Evolutionary conservation across 371 early-diverging fungal genomes (phyloP), one percentile per base, ranked within the genome.

Genomic region (Synchytrium microbalum): DNA sequence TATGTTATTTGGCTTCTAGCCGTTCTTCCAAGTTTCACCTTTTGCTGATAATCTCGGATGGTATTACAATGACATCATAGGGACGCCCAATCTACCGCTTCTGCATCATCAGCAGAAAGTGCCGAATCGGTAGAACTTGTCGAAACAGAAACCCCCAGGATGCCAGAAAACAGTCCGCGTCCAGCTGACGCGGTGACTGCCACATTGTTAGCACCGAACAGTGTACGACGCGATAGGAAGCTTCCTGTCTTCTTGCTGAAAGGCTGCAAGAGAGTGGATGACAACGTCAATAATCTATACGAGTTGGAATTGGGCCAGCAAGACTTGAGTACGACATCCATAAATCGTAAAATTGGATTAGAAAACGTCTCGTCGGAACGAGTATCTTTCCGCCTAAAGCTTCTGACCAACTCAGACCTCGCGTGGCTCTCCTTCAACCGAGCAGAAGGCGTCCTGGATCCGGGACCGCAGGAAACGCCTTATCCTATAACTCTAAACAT

Each of bases 271-370:
- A 68, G 82, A 8, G 71, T 84, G 29, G 46, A 32, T 24, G 53
- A 46, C 32, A 31, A 13, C 19, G 31, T 3, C 27, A 52, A 19
- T 24, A 57, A 57, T 13, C 74, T 86, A 16, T 87, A 76, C 67
- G 87, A 86, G 38, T 73, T 89, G 10, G 84, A 87, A 69, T 72
- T 88, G n/a, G 89, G 89, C 16, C 89, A 86, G 58, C 86, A 83
- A 63, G 88, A 88, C 67, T 69, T 84, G 57, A 81, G 82, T 0
- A 64, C 75, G 0, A 61, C 72, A 0, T 65, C 76, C 30, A 69
- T 85, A 13, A 65, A 76, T 0, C 84, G 82, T 67, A 85, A 85
- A 63, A 56, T 87, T 30, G 72, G 75, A 0, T 51, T 88, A 8
- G 87, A 88, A 67, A 80, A 81, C 61, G 58, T 68, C 0, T 64